Percentiles rank a stretch among this genome's conserved stretches.
Evolutionary conservation across 768 basidiomycete species (phyloP).

Genomic region (Mycena floridula): DNA sequence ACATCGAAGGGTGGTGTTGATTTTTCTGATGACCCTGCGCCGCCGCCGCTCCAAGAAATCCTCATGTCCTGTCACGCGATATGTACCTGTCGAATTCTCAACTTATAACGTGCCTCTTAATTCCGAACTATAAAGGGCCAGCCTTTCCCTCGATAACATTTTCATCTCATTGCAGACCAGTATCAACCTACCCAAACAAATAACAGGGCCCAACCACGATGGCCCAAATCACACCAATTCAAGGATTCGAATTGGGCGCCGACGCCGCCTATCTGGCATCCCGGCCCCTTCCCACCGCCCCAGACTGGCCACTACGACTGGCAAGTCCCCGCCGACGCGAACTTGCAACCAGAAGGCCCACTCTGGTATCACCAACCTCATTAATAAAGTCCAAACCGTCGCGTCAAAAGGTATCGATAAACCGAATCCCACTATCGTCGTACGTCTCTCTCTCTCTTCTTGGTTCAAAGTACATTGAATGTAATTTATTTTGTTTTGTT

Average conservation of each 20-base stretch:
- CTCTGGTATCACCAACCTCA: conserved; percentile 26
- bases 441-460: conserved; percentile 5
- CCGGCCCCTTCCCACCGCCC: conserved; percentile 31
- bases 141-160: too few species aligned
- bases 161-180: too few species aligned
- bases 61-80: too few species aligned
- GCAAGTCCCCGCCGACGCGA: conserved; percentile 25
- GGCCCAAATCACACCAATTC: conserved; percentile 15
- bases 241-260: conserved; percentile 20
- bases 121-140: too few species aligned
- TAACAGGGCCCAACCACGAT: too few species aligned
- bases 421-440: conserved; percentile 17
- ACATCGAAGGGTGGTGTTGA: too few species aligned
- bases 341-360: conserved; percentile 24
- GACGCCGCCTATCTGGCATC: conserved; percentile 29
- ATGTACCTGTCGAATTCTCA: too few species aligned
- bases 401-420: conserved; percentile 17
- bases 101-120: too few species aligned
- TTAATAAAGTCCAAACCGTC: conserved; percentile 17
- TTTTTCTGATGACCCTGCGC: too few species aligned
- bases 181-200: too few species aligned
- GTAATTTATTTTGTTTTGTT: not conserved
- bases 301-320: conserved; percentile 41
- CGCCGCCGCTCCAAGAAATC: too few species aligned
- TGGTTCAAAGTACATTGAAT: not conserved